A percentile compares a stretch with the other conserved stretches of the same genome.
These are phyloP conservation scores for Phaeosphaeriaceae sp. DNA, from an alignment of 2,329 filamentous ascomycete genomes.

Conservation along the genomic window DNA sequence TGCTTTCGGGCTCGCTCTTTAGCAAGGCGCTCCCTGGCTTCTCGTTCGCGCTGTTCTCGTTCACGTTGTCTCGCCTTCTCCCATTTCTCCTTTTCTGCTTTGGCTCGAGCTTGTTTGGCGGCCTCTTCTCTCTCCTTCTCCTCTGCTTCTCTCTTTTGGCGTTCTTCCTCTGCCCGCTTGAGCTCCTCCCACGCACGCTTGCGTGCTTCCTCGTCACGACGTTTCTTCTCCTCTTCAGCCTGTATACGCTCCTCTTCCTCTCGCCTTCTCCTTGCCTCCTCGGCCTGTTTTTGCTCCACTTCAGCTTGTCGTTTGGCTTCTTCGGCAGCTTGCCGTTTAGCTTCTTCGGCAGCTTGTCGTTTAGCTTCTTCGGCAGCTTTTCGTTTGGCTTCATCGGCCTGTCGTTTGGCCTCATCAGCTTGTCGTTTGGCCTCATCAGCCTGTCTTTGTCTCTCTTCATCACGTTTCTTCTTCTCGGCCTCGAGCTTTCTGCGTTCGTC, in stretches of 20 bases:
- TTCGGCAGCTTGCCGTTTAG: conserved; percentile 7
- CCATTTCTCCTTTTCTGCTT: conserved; percentile 59
- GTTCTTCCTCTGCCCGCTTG: conserved; percentile 44
- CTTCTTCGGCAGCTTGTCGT: conserved; percentile 54
- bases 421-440: conserved; percentile 30
- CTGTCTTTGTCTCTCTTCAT: conserved; percentile 53
- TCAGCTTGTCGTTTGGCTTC: conserved; percentile 49
- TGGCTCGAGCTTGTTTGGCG: conserved; percentile 52
- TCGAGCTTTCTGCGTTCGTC: conserved; percentile 55
- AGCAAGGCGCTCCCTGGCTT: conserved; percentile 55
- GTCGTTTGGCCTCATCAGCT: no score
- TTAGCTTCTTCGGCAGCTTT: conserved; percentile 52
- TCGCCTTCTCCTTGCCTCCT: conserved; percentile 48
- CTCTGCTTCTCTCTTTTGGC: conserved; percentile 40
- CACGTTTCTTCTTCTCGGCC: conserved; percentile 48
- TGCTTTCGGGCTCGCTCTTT: conserved; percentile 49
- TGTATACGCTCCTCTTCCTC: conserved; percentile 46
- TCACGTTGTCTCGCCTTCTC: conserved; percentile 57
- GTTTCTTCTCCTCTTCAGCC: conserved; percentile 55
- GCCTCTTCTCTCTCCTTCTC: conserved; percentile 57
- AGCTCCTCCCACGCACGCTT: conserved; percentile 50
- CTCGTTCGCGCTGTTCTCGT: conserved; percentile 56
- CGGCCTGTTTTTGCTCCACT: conserved; percentile 64
- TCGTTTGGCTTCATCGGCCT: conserved; percentile 43
- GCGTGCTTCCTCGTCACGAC: conserved; percentile 54